phyloP scores from a whole-genome alignment of 2,329 filamentous ascomycete genomes.

The Alternaria sp. region DNA sequence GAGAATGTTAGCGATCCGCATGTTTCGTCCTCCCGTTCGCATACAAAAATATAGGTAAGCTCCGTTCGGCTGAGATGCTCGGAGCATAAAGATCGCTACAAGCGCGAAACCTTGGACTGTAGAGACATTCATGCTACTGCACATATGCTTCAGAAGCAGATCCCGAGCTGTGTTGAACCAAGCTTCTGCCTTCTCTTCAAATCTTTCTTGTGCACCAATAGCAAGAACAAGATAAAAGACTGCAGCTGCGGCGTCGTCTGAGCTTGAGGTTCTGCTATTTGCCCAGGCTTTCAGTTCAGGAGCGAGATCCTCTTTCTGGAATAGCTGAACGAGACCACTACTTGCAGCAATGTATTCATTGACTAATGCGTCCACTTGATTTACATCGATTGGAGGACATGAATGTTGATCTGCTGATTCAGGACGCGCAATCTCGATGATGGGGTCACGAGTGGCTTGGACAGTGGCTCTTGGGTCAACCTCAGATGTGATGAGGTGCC shows the following conservation, averaged over 20 bases:
- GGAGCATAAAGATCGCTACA: slow-evolving; percentile 62
- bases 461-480: slow-evolving; percentile 35
- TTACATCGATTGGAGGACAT: slow-evolving; percentile 35
- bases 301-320: slow-evolving; percentile 51
- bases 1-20: neutral
- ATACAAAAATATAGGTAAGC: slow-evolving; percentile 61
- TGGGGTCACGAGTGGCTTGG: slow-evolving; percentile 39
- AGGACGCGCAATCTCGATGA: slow-evolving; percentile 42
- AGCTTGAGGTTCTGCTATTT: slow-evolving; percentile 11
- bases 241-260: slow-evolving; percentile 55
- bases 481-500: slow-evolving; percentile 57
- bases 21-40: neutral
- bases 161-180: slow-evolving; percentile 59
- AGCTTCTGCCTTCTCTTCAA: slow-evolving; percentile 55
- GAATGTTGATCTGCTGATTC: slow-evolving; percentile 31
- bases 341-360: slow-evolving; percentile 57
- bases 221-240: slow-evolving; percentile 62
- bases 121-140: slow-evolving; percentile 59
- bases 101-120: slow-evolving; percentile 62
- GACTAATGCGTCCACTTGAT: slow-evolving; percentile 54
- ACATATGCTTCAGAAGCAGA: slow-evolving; percentile 56
- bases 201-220: slow-evolving; percentile 57
- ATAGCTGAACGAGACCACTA: slow-evolving; percentile 59
- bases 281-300: slow-evolving; percentile 41
- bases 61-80: slow-evolving; percentile 61